Percentiles rank a stretch among this genome's conserved stretches.
Conservation (phyloP, 768 basidiomycete species). For the Rickenella mellea region DNA sequence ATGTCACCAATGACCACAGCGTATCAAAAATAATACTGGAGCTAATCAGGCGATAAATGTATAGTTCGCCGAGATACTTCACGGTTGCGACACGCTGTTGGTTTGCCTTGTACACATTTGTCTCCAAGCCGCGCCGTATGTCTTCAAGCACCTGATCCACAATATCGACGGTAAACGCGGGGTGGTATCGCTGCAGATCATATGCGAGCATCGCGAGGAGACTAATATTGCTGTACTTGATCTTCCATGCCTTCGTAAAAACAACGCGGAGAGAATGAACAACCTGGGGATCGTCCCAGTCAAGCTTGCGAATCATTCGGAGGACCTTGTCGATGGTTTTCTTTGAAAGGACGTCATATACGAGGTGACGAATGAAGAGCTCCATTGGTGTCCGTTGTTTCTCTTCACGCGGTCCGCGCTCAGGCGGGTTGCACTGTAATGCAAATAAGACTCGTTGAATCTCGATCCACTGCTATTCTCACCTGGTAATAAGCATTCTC, state of each 20-base stretch:
- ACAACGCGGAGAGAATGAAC: slow-evolving; percentile 68
- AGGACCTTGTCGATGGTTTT: slow-evolving; percentile 94
- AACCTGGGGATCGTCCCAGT: slow-evolving; percentile 80
- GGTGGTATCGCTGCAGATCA: slow-evolving; percentile 88
- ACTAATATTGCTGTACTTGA: slow-evolving; percentile 84
- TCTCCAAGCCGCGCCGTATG: slow-evolving; percentile 81
- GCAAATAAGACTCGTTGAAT: slow-evolving; percentile 5
- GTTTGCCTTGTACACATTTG: slow-evolving; percentile 91
- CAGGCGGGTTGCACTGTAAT: slow-evolving; percentile 88
- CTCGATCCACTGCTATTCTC: slow-evolving; percentile 1
- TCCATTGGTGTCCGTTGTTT: slow-evolving; percentile 83
- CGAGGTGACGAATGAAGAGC: slow-evolving; percentile 90
- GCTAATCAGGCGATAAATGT: slow-evolving; percentile 88
- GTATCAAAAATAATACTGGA: slow-evolving; percentile 89
- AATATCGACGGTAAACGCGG: slow-evolving; percentile 77
- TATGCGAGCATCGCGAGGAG: slow-evolving; percentile 91
- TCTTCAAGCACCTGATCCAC: slow-evolving; percentile 96
- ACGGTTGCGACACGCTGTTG: slow-evolving; percentile 86
- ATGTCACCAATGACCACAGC: slow-evolving; percentile 89
- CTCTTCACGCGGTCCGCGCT: slow-evolving; percentile 76
- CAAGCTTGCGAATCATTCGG: slow-evolving; percentile 83
- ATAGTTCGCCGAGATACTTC: slow-evolving; percentile 94
- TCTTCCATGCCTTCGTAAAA: slow-evolving; percentile 98
- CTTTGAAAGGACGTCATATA: slow-evolving; percentile 88
- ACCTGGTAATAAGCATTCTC: slow-evolving; percentile 99